phyloP scores from a whole-genome alignment of 1,284 basidiomycete genomes.

The Agroathelia rolfsii region DNA sequence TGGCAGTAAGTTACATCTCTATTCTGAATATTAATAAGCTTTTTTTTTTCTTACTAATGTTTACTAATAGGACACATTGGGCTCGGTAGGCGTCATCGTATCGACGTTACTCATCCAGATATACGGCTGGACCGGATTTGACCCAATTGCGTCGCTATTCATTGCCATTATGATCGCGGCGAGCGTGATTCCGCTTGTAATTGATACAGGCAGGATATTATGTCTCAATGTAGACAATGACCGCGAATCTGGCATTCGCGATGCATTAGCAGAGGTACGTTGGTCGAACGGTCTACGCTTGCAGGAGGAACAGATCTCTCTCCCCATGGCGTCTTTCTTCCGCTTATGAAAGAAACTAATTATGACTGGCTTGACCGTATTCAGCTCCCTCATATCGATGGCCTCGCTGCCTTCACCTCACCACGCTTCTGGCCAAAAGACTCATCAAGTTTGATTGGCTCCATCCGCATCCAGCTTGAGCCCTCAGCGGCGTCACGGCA shows the following conservation, averaged over 20 bases:
- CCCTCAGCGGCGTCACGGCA: slow-evolving; percentile 42
- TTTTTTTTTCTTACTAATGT: too few species aligned
- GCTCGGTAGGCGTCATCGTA: slow-evolving; percentile 97
- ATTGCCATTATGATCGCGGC: slow-evolving; percentile 94
- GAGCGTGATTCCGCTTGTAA: slow-evolving; percentile 89
- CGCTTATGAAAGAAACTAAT: slow-evolving; percentile 3
- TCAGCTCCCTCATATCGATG: slow-evolving; percentile 50
- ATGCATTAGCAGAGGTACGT: slow-evolving; percentile 71
- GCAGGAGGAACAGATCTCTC: too few species aligned
- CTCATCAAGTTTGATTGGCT: slow-evolving; percentile 75
- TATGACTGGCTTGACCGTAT: too few species aligned
- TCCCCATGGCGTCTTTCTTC: neutral
- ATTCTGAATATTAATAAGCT: slow-evolving; percentile 10
- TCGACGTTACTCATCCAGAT: slow-evolving; percentile 93
- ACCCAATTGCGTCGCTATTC: slow-evolving; percentile 95
- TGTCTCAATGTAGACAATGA: slow-evolving; percentile 80
- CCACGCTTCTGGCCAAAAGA: slow-evolving; percentile 98
- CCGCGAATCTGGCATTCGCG: slow-evolving; percentile 53
- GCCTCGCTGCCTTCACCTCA: slow-evolving; percentile 70
- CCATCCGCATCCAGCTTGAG: slow-evolving; percentile 78
- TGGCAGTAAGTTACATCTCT: slow-evolving; percentile 53
- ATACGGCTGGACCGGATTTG: slow-evolving; percentile 99
- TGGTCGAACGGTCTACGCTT: too few species aligned
- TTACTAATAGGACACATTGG: slow-evolving; percentile 85
- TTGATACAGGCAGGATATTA: slow-evolving; percentile 86